Percentiles rank a stretch among this genome's conserved stretches.
Conservation (phyloP, 208 protist genomes). For the Leishmania braziliensis region DNA sequence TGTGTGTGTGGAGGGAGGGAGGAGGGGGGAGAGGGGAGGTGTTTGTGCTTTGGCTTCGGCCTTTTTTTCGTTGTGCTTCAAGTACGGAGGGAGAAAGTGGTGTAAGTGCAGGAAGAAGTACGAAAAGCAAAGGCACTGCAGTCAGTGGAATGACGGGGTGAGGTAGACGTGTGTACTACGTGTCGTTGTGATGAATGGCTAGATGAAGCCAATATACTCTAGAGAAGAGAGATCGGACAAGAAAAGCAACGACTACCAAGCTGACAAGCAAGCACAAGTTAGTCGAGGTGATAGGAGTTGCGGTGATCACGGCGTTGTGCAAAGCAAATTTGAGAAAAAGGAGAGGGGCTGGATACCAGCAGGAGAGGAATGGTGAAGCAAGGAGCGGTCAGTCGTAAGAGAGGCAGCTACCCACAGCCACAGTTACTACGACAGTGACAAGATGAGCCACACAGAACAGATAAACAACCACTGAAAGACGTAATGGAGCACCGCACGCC, state of each 20-base stretch:
- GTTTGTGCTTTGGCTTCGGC: background rate
- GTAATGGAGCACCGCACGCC: background rate
- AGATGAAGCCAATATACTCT: background rate
- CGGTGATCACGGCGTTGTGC: background rate
- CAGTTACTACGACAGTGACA: background rate
- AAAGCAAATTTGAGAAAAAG: background rate
- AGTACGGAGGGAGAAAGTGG: background rate
- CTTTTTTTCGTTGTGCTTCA: slow-evolving; percentile 16
- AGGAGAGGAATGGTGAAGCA: slow-evolving; percentile 1
- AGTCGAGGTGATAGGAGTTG: background rate
- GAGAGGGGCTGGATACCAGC: background rate
- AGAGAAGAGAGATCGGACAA: background rate
- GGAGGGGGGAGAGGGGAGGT: too few species aligned
- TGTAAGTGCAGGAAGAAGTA: background rate
- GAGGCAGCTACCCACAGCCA: background rate
- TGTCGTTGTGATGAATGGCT: background rate
- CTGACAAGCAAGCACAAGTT: background rate
- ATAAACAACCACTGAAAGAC: background rate
- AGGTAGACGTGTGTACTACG: background rate
- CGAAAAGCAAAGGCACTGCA: too few species aligned
- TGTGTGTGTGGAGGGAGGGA: background rate
- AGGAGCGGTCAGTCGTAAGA: slow-evolving; percentile 4
- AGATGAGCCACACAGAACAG: background rate
- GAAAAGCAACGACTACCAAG: background rate
- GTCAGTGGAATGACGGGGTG: background rate